Base-by-base conservation (phyloP, 805 yeast genomes). In the Starmerella sirachaensis region DNA sequence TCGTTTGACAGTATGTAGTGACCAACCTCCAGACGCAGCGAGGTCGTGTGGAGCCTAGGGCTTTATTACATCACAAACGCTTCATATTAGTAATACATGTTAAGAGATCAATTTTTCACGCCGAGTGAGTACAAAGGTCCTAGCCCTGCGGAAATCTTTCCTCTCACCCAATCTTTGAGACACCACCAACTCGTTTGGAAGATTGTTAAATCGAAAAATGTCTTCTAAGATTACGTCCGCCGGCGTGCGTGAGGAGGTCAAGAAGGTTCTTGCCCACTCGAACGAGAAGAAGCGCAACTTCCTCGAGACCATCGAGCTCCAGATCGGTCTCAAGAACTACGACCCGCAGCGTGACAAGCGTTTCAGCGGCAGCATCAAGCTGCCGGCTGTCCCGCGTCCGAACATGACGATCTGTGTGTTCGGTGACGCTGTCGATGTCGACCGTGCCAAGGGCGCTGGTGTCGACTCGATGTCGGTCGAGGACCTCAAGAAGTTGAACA, bases 261-360 rank as follows among this genome's bases (percentile, higher is more conserved):
- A 81, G 66, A 78, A 83, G 70, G 74, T 91, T 63, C 72, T 91
- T 68, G 79, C 77, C 64, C 76, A 66, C 78, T 84, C 97, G 60
- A 75, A 65, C 66, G 91, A 81, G 70, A 91, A 91, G 83, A 88
- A 91, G 95, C 86, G 99, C 80, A 91, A 91, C 94, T 91, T 91
- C 76, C 81, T 88, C 72, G 99, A 91, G 80, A 88, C 99, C 69
- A 86, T 91, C 62, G 99, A 91, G 76, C 77, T 91, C 66, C 98
- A 91, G 76, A 94, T 91, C 64, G 98, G 98, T 70, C 78, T 91
- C 61, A 91, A 91, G 86, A 91, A 91, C 94, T 91, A 91, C 73
- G 99, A 91, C 69, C 97, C 99, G 66, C 98, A 91, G 77, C 86
- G 98, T 83, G 99, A 91, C 74, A 91, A 91, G 86, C 97, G 99